phyloP scores from a whole-genome alignment of 2,329 filamentous ascomycete genomes.

The Pleoardoris graminearum region DNA sequence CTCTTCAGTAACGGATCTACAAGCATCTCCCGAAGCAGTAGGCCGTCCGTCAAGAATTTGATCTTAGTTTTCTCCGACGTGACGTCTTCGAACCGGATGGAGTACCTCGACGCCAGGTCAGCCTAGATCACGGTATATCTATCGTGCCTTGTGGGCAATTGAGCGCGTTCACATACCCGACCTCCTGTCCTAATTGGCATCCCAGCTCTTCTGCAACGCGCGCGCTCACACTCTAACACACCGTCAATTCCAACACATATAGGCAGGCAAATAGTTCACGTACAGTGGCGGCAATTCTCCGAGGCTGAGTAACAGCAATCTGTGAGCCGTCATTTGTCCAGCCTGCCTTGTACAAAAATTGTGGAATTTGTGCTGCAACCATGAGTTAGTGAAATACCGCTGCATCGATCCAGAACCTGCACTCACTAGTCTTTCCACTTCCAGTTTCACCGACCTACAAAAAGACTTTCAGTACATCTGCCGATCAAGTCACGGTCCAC shows the following conservation, averaged over 20 bases:
- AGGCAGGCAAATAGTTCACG: neutral
- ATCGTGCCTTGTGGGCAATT: neutral
- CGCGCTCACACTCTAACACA: slow-evolving; percentile 68
- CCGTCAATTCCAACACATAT: neutral
- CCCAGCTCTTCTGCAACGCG: slow-evolving; percentile 88
- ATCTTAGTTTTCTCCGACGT: slow-evolving; percentile 84
- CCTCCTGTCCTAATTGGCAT: slow-evolving; percentile 82
- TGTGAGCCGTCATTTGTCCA: slow-evolving; percentile 84
- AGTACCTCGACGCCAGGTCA: slow-evolving; percentile 58
- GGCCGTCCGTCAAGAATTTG: slow-evolving; percentile 93
- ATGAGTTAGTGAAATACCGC: slow-evolving; percentile 61
- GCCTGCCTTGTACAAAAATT: slow-evolving; percentile 84
- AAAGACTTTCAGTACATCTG: neutral
- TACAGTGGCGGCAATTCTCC: slow-evolving; percentile 79
- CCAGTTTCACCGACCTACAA: slow-evolving; percentile 75
- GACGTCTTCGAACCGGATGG: slow-evolving; percentile 87
- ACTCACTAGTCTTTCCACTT: slow-evolving; percentile 51
- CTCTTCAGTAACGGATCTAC: slow-evolving; percentile 88
- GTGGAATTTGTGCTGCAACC: slow-evolving; percentile 73
- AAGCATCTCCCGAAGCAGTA: slow-evolving; percentile 87
- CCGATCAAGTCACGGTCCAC: too few species aligned
- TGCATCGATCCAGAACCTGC: neutral
- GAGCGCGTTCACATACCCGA: slow-evolving; percentile 51
- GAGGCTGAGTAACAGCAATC: slow-evolving; percentile 89
- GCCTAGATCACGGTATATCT: neutral